These are phyloP conservation scores for Monosporascus cannonballus DNA, from an alignment of 2,329 filamentous ascomycete genomes.

Conservation along the genomic window DNA sequence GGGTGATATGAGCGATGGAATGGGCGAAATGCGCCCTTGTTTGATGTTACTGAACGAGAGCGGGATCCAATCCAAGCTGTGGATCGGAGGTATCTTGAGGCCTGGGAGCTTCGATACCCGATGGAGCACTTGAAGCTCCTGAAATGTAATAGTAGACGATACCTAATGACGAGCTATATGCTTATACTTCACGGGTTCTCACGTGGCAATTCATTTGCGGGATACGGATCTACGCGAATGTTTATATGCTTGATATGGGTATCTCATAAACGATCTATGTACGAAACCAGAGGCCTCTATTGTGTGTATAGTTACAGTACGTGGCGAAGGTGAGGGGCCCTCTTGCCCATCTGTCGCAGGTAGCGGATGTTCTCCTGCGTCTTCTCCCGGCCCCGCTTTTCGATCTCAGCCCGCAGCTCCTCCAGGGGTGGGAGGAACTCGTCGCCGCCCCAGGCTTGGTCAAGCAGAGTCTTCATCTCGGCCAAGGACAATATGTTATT, in stretches of 20 bases:
- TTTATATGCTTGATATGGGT: too few relatives aligned
- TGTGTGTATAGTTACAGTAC: constrained; percentile 2
- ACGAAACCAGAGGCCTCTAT: neutral
- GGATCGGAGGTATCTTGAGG: neutral
- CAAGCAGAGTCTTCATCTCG: constrained; percentile 30
- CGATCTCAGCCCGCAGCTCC: constrained; percentile 19
- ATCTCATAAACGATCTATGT: neutral
- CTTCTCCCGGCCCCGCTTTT: constrained; percentile 9
- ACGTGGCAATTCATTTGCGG: too few relatives aligned
- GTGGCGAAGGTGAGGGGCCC: constrained; percentile 1
- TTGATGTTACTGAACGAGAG: neutral
- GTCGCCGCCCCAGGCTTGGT: constrained; percentile 30
- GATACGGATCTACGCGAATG: too few relatives aligned
- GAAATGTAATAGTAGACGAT: too few relatives aligned
- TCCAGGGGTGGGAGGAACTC: constrained; percentile 24
- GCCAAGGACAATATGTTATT: constrained; percentile 23
- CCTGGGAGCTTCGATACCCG: neutral
- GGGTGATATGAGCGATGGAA: neutral
- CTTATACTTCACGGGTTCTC: too few relatives aligned
- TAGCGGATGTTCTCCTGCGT: constrained; percentile 8
- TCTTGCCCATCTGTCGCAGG: constrained; percentile 7
- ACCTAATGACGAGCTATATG: too few relatives aligned
- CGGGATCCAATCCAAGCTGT: too few relatives aligned
- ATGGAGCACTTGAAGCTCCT: neutral
- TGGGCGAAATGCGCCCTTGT: neutral